Percentiles rank a stretch among this genome's conserved stretches.
Evolutionary conservation across 192 early-diverging fungal species (phyloP).

Genomic region (Backusella westeae): DNA sequence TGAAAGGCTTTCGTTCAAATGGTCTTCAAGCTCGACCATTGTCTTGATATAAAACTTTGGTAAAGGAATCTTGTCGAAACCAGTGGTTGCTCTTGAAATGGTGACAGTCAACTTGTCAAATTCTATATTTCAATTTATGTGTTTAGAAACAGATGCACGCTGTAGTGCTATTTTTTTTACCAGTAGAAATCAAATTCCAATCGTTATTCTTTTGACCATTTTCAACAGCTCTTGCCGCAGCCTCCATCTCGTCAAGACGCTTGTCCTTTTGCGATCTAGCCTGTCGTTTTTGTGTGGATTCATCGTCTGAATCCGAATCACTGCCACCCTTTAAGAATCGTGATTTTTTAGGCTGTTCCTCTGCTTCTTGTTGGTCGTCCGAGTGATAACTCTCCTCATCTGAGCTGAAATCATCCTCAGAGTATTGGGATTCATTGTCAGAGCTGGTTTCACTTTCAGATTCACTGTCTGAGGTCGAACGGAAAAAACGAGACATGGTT

Average conservation of each 20-base stretch:
- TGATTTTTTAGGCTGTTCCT: slow-evolving; percentile 28
- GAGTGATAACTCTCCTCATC: slow-evolving; percentile 10
- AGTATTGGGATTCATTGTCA: slow-evolving; percentile 57
- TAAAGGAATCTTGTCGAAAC: slow-evolving; percentile 48
- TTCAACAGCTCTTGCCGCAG: slow-evolving; percentile 57
- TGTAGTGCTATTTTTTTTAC: slow-evolving; percentile 34
- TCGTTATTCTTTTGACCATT: slow-evolving; percentile 85
- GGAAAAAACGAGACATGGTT: slow-evolving; percentile 87
- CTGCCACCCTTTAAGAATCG: slow-evolving; percentile 41
- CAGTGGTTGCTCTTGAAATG: slow-evolving; percentile 56
- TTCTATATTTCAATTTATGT: slow-evolving; percentile 42
- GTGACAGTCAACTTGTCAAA: slow-evolving; percentile 81
- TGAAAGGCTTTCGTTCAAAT: slow-evolving; percentile 52
- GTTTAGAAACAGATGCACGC: too few species aligned
- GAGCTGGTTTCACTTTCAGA: slow-evolving; percentile 54
- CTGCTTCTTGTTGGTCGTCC: slow-evolving; percentile 38
- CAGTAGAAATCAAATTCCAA: slow-evolving; percentile 80
- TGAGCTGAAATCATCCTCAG: slow-evolving; percentile 39
- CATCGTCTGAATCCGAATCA: slow-evolving; percentile 46
- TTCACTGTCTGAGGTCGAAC: slow-evolving; percentile 61
- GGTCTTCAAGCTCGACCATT: slow-evolving; percentile 76
- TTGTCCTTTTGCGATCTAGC: slow-evolving; percentile 85
- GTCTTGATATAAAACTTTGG: slow-evolving; percentile 75
- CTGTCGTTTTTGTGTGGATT: slow-evolving; percentile 68
- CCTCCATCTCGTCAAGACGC: slow-evolving; percentile 79